phyloP scores from a whole-genome alignment of 495 filamentous ascomycete genomes.

The Penicillium angulare region DNA sequence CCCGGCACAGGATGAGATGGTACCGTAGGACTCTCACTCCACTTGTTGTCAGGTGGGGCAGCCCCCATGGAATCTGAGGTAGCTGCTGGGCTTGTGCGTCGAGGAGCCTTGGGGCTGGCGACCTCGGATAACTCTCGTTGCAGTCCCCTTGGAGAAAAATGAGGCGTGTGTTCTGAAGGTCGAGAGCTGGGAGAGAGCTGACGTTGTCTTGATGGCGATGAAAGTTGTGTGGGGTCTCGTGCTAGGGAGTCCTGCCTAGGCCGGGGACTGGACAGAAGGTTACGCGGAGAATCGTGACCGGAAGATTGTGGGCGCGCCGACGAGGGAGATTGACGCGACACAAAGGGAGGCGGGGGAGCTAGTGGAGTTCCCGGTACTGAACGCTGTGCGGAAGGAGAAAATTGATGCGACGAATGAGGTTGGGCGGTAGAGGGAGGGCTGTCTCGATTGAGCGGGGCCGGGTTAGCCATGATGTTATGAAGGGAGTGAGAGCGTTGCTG shows the following conservation, averaged over 20 bases:
- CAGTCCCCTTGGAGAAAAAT: conserved; percentile 16
- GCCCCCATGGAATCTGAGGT: conserved; percentile 11
- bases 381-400: conserved; percentile 38
- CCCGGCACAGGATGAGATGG: conserved; percentile 9
- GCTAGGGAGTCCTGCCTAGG: conserved; percentile 25
- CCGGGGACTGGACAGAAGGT: conserved; percentile 38
- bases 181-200: conserved; percentile 29
- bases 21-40: conserved; percentile 27
- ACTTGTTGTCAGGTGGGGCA: conserved; percentile 21
- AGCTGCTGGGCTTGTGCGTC: conserved; percentile 28
- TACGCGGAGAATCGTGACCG: conserved; percentile 33
- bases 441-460: conserved; percentile 32
- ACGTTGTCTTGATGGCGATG: conserved; percentile 31
- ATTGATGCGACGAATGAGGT: conserved; percentile 36
- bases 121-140: conserved; percentile 43
- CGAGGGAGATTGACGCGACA: conserved; percentile 35
- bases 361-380: conserved; percentile 50
- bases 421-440: conserved; percentile 42
- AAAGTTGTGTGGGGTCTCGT: conserved; percentile 19
- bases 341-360: conserved; percentile 40
- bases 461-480: conserved; percentile 45
- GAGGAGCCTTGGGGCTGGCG: conserved; percentile 45
- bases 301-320: conserved; percentile 33
- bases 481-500: conserved; percentile 49
- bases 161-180: conserved; percentile 28